Conservation (phyloP, 257 asterid genomes). For the Leonotis leonurus region DNA sequence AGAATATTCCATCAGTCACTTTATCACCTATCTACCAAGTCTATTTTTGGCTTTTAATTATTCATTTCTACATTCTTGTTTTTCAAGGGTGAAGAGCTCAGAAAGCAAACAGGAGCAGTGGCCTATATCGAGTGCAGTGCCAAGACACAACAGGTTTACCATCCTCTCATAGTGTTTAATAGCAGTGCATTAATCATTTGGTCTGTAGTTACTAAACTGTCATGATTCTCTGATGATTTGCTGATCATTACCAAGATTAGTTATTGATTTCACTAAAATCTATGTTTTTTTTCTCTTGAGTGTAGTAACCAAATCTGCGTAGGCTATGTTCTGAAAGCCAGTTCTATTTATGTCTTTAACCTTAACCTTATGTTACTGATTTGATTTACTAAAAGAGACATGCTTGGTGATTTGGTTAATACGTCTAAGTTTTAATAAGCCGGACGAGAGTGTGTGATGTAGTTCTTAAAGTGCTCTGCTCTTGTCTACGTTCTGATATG, state of each 20-base stretch:
- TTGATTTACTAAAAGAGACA: no score
- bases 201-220: not conserved
- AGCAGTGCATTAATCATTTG: not conserved
- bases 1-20: not conserved
- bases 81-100: constrained; percentile 70
- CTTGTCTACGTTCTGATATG: no score
- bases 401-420: no score
- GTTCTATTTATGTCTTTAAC: no score
- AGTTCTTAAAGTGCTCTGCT: no score
- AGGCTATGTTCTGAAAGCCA: no score
- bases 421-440: no score
- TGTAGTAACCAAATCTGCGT: no score
- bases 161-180: not conserved
- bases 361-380: no score
- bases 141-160: constrained; percentile 61
- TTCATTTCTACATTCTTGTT: not conserved
- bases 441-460: no score
- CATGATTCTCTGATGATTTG: not conserved
- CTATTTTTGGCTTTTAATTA: not conserved
- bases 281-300: no score
- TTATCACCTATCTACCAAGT: not conserved
- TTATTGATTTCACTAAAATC: no score
- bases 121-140: constrained; percentile 75
- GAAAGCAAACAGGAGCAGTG: constrained; percentile 73
- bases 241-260: not conserved